Base-by-base conservation (phyloP, 1,284 basidiomycete genomes). In the Sporisorium exsertum region DNA sequence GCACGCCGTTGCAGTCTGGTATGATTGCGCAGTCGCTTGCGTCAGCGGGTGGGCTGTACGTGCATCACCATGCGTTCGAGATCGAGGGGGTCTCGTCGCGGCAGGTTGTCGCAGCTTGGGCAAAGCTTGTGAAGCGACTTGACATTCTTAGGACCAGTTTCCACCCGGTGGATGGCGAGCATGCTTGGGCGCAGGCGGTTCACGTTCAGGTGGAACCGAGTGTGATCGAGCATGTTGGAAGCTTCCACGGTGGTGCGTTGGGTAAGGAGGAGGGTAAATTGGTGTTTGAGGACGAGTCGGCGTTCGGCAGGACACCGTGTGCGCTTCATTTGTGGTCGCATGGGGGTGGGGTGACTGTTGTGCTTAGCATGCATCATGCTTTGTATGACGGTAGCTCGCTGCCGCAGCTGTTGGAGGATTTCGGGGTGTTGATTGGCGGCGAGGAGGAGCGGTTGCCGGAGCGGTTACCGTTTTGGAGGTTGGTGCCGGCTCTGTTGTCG, bases 1-100 rank as follows among this genome's bases (percentile, higher is more conserved):
- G 81, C 63, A 84, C 83, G 20, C 84, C 84, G 7, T 65, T 85
- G 50, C 84, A 85, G 56, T 60, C 76, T 1, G 81, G 82, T 8
- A 83, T 85, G 80, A 77, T 85, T 45, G 68, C 80, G 0, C 79
- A 84, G 46, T 76, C 77, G 16, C 65, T 82, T 24, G 71, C 73
- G 5, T 74, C 69, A 7, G 50, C 55, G 1, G 81, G 81, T 24
- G 56, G 47, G 10, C 60, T 80, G 5, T 83, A 84, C 66, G 66
- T 80, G 61, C 81, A 82, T 49, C 72, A 71, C 42, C 79, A 81
- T 27, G 64, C 63, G 2, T 78, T 78, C 58, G 27, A 52, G 51
- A 47, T 79, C 9, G 7, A 7, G 2, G 49, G 52, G 9, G 43
- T 15, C 0, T n/a, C 50, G 3, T 29, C 47, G 5, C 61, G 67